Conservation (phyloP, 2,329 filamentous ascomycete genomes). For the Fusarium papillatum region DNA sequence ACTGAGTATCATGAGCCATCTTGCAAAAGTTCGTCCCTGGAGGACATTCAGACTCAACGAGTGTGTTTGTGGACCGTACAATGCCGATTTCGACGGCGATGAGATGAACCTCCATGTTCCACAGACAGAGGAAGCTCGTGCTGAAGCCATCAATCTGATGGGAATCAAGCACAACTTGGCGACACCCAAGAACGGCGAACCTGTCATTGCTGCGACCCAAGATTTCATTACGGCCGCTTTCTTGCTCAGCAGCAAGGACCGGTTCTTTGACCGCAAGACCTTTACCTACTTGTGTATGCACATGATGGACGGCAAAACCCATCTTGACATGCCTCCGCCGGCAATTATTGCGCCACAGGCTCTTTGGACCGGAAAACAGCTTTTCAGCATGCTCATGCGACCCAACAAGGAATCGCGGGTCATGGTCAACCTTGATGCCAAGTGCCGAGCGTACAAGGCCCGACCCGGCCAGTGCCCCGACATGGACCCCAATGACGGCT, state of each 20-base stretch:
- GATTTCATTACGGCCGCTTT: constrained; percentile 99
- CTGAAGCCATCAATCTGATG: constrained; percentile 97
- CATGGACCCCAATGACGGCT: constrained; percentile 89
- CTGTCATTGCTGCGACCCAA: constrained; percentile 98
- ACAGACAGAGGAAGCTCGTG: constrained; percentile 95
- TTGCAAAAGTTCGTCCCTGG: constrained; percentile 93
- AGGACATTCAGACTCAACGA: constrained; percentile 97
- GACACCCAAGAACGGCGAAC: constrained; percentile 97
- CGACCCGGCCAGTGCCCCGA: constrained; percentile 70
- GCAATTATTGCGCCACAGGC: constrained; percentile 87
- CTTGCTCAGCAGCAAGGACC: constrained; percentile 90
- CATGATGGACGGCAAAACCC: constrained; percentile 87
- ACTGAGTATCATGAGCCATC: constrained; percentile 97
- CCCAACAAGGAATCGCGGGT: constrained; percentile 89
- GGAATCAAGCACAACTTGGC: constrained; percentile 97
- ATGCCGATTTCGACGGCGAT: constrained; percentile 98
- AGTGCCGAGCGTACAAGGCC: constrained; percentile 85
- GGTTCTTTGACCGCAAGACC: constrained; percentile 89
- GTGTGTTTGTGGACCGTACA: constrained; percentile 98
- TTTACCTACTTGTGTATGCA: constrained; percentile 94
- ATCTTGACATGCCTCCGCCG: constrained; percentile 88
- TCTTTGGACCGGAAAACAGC: constrained; percentile 97
- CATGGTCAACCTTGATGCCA: constrained; percentile 91
- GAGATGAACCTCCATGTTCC: constrained; percentile 99
- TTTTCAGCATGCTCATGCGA: constrained; percentile 92